Evolutionary conservation across 2,329 filamentous ascomycete genomes (phyloP).

Genomic region (Sphaerulina populicola): DNA sequence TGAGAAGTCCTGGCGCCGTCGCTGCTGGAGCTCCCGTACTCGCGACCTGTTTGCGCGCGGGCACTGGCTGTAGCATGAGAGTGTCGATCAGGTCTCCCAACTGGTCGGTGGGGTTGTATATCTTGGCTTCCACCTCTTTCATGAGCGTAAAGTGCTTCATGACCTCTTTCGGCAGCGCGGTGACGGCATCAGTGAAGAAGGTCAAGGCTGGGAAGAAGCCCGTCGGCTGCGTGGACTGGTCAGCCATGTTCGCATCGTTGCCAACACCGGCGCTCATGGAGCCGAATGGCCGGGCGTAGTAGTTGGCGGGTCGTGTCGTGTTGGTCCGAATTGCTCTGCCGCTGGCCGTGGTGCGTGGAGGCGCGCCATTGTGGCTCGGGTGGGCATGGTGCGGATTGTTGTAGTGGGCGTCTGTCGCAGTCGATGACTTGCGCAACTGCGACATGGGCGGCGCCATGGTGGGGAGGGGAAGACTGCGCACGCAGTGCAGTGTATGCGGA

Average conservation of each 20-base stretch:
- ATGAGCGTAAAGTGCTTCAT: constrained; percentile 91
- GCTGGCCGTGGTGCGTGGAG: constrained; percentile 25
- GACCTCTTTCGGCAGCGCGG: constrained; percentile 86
- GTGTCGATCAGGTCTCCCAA: constrained; percentile 66
- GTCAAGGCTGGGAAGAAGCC: constrained; percentile 59
- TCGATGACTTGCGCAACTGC: constrained; percentile 3
- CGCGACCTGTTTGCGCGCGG: constrained; percentile 28
- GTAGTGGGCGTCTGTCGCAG: neutral
- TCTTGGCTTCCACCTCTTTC: constrained; percentile 96
- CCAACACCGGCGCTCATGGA: constrained; percentile 33
- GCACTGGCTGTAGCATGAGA: constrained; percentile 44
- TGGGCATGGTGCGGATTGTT: constrained; percentile 3
- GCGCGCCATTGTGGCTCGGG: constrained; percentile 4
- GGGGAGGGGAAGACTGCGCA: neutral
- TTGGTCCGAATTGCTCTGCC: constrained; percentile 42
- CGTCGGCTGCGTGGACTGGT: constrained; percentile 28
- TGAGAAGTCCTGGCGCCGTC: constrained; percentile 27
- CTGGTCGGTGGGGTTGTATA: constrained; percentile 76
- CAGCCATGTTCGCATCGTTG: constrained; percentile 21
- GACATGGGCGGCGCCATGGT: constrained; percentile 9
- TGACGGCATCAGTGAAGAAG: constrained; percentile 83
- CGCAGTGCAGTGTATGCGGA: too few species aligned
- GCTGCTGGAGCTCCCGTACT: constrained; percentile 6
- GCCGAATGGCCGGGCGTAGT: constrained; percentile 45
- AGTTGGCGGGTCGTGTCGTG: constrained; percentile 42